Conservation (phyloP, 2,329 filamentous ascomycete genomes). For the Sclerotinia glacialis region DNA sequence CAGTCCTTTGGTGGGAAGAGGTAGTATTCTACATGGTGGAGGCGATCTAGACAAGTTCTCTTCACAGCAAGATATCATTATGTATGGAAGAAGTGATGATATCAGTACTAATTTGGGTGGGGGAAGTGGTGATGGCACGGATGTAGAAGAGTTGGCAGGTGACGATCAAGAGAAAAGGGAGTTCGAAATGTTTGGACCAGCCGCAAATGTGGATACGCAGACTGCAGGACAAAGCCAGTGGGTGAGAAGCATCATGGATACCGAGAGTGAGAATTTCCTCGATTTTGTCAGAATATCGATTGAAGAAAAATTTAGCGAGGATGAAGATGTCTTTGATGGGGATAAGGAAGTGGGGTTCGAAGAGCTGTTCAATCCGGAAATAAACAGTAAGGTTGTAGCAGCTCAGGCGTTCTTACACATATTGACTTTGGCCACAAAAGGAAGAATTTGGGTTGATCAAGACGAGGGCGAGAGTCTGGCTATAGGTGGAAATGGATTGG, state of each 20-base stretch:
- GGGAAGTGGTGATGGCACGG: neutral
- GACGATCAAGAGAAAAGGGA: constrained; percentile 35
- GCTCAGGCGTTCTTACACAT: constrained; percentile 76
- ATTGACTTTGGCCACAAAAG: constrained; percentile 66
- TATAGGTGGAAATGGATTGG: constrained; percentile 6
- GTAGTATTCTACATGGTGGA: constrained; percentile 27
- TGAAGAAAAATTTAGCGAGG: constrained; percentile 30
- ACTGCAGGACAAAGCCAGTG: constrained; percentile 48
- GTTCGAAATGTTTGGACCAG: constrained; percentile 46
- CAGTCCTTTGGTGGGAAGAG: constrained; percentile 58
- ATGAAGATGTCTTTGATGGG: constrained; percentile 24
- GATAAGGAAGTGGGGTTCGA: constrained; percentile 62
- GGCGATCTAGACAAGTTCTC: constrained; percentile 33
- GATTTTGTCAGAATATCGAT: constrained; percentile 54
- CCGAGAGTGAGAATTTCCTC: constrained; percentile 61
- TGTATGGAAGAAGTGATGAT: constrained; percentile 11
- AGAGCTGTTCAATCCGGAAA: constrained; percentile 59
- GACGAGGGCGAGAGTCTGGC: constrained; percentile 22
- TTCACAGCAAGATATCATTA: constrained; percentile 21
- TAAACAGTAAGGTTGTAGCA: constrained; percentile 56
- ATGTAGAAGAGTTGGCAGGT: neutral
- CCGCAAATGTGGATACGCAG: constrained; percentile 48
- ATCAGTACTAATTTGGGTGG: neutral
- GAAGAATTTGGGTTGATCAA: constrained; percentile 62
- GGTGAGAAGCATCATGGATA: constrained; percentile 52